Base-by-base conservation (phyloP, 2,329 filamentous ascomycete species). In the Ceratocystis colombiana region DNA sequence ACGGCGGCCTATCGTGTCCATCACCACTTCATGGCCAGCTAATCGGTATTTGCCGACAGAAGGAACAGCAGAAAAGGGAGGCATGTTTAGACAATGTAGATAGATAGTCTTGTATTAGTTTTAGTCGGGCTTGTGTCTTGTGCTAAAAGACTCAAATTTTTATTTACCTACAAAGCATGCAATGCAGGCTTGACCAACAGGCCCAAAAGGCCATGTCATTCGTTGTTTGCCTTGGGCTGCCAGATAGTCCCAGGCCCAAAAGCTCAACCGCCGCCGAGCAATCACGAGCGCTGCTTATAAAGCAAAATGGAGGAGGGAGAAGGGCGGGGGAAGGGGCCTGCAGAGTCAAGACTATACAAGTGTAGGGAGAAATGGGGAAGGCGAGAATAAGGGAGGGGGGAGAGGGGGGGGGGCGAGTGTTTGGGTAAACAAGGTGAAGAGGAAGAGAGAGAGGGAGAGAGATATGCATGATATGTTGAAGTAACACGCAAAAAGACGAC, bases 401-500 rank as follows among this genome's bases (percentile, higher is more conserved):
- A 15, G 53, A 12, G 53, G 22, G 61, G 64, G 53, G 64, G 63
- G 64, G 64, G 64, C 64, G 64, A 57, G 64, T 66, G 64, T 68
- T 68, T 68, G 64, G 64, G 67, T 64, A 64, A 66, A 68, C 67
- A 61, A 66, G 64, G 62, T 70, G 65, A 68, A 55, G 67, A 69
- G 20, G 69, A 71, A 67, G 69, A 68, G 68, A 68, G 70, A 70
- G 71, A 68, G 69, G 72, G 73, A 75, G 74, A 72, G 74, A 75
- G 75, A 62, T 12, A 63, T 22, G 53, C 55, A 62, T 68, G 61
- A 59, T 59, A 64, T 68, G 65, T 68, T 66, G 64, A 68, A 64
- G 59, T 64, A 66, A 46, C 64, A 66, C 57, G 62, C 62, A 64
- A 59, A 61, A 75, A 82, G 78, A 83, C 77, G 79, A 79, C 76